Percentiles rank a stretch among this genome's conserved stretches.
Evolutionary conservation across 2,329 filamentous ascomycete species (phyloP).

Genomic region (Colletotrichum plurivorum): DNA sequence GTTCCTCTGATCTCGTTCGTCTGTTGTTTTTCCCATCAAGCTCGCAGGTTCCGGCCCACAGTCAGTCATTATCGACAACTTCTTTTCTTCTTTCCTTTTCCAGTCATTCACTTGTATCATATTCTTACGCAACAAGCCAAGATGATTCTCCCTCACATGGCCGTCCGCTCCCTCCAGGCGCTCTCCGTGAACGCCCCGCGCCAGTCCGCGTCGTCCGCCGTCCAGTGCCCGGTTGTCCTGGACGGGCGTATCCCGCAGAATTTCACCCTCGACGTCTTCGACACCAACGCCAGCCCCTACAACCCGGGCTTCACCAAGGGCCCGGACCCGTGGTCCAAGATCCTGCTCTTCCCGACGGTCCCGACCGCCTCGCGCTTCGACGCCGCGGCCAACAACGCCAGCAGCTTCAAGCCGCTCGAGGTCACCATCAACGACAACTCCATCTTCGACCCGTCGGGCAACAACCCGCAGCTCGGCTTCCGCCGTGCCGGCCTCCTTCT

Average conservation of each 20-base stretch:
- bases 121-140: neutral
- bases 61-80: conserved; percentile 7
- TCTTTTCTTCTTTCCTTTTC: neutral
- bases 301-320: conserved; percentile 68
- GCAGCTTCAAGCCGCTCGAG: conserved; percentile 55
- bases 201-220: neutral
- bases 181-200: conserved; percentile 3
- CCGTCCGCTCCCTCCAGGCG: conserved; percentile 14
- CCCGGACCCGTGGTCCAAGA: conserved; percentile 63
- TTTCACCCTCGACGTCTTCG: conserved; percentile 56
- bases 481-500: conserved; percentile 57
- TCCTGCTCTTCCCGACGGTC: conserved; percentile 62
- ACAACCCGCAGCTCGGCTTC: conserved; percentile 64
- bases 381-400: conserved; percentile 51
- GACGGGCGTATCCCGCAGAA: conserved; percentile 61
- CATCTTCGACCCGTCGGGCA: conserved; percentile 65
- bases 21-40: neutral
- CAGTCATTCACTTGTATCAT: conserved; percentile 7
- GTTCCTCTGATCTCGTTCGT: neutral
- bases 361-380: conserved; percentile 56
- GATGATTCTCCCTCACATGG: conserved; percentile 29
- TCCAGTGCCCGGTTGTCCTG: conserved; percentile 57
- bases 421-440: conserved; percentile 70
- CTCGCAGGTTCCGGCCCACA: conserved; percentile 5
- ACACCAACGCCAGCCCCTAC: conserved; percentile 60